These are phyloP conservation scores for Elsinoe australis DNA, from an alignment of 2,329 filamentous ascomycete species.

Conservation along the genomic window DNA sequence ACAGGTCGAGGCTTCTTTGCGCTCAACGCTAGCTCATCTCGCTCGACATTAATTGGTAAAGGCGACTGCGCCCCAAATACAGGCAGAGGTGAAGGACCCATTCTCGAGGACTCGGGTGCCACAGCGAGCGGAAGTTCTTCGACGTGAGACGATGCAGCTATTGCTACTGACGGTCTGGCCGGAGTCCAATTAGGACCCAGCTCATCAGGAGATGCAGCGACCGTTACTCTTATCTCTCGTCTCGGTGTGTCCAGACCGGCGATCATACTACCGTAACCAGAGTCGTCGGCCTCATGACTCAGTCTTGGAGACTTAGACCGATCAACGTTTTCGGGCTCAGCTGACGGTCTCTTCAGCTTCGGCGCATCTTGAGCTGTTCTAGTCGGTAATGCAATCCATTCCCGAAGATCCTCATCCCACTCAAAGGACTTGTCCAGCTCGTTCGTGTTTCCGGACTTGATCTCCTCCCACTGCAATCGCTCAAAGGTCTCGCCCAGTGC, in stretches of 20 bases:
- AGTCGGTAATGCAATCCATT: constrained; percentile 40
- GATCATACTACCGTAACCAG: constrained; percentile 8
- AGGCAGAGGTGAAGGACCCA: neutral
- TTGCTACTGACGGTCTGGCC: neutral
- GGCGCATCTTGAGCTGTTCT: constrained; percentile 15
- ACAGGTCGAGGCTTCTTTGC: neutral
- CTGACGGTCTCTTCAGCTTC: neutral
- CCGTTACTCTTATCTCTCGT: neutral
- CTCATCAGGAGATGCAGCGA: constrained; percentile 14
- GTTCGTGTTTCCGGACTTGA: constrained; percentile 23
- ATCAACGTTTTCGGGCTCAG: neutral
- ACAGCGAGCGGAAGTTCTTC: neutral
- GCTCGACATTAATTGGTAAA: neutral
- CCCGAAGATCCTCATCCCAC: constrained; percentile 41
- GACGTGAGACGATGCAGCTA: no score
- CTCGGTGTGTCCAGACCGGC: neutral
- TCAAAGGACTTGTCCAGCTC: constrained; percentile 31
- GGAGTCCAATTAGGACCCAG: constrained; percentile 11
- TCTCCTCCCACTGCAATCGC: neutral
- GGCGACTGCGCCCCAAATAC: neutral
- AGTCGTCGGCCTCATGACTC: constrained; percentile 7
- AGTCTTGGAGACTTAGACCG: neutral
- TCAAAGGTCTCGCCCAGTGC: constrained; percentile 3
- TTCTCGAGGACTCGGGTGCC: no score
- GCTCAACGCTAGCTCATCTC: constrained; percentile 4